These are phyloP conservation scores for Candida morakotiae DNA, from an alignment of 805 yeast genomes.

Conservation along the genomic window DNA sequence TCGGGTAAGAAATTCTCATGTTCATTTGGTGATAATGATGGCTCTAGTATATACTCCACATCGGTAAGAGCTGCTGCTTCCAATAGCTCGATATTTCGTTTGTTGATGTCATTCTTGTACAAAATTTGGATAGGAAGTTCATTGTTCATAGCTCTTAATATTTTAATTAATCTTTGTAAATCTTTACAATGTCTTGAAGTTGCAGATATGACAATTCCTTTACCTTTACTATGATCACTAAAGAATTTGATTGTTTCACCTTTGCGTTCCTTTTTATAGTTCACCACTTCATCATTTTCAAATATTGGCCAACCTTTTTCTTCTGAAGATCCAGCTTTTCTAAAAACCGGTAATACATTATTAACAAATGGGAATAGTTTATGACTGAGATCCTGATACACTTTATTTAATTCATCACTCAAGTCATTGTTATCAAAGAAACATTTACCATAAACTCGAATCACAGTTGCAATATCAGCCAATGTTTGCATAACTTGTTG, in stretches of 20 bases:
- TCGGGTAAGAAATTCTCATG: slow-evolving; percentile 17
- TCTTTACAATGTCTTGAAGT: slow-evolving; percentile 20
- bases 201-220: slow-evolving; percentile 31
- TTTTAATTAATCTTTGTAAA: slow-evolving; percentile 19
- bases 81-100: slow-evolving; percentile 18
- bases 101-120: slow-evolving; percentile 21
- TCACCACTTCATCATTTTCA: slow-evolving; percentile 3
- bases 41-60: slow-evolving; percentile 13
- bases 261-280: slow-evolving; percentile 1
- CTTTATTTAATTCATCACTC: slow-evolving; percentile 1
- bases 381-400: slow-evolving; percentile 14
- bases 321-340: not conserved
- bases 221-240: slow-evolving; percentile 26
- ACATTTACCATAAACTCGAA: slow-evolving; percentile 30
- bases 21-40: slow-evolving; percentile 14
- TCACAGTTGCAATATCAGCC: slow-evolving; percentile 27
- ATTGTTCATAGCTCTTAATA: slow-evolving; percentile 29
- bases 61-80: slow-evolving; percentile 16
- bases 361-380: slow-evolving; percentile 27
- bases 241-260: slow-evolving; percentile 35
- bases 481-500: slow-evolving; percentile 17
- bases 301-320: slow-evolving; percentile 5
- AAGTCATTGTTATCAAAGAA: slow-evolving; percentile 13
- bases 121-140: slow-evolving; percentile 30
- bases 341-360: slow-evolving; percentile 19